Evolutionary conservation across 163 green algal species (phyloP), one percentile per base, ranked within the genome.

Genomic region (Scenedesmus sp.): DNA sequence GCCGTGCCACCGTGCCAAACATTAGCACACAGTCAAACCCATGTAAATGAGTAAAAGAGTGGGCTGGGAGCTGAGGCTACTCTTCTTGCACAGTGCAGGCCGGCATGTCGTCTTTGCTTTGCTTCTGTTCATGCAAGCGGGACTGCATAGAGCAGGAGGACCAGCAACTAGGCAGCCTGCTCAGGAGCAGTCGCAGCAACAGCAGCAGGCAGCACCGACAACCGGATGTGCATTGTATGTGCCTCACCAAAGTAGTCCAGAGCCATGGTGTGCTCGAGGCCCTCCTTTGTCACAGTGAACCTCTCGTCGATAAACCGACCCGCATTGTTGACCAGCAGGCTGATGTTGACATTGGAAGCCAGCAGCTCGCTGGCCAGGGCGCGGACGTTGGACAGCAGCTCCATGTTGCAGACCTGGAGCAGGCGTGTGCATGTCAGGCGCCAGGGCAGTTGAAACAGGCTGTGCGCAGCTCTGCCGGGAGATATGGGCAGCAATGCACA

Each of bases 251-350:
- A 90, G 44, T 90, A 90, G 72, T 90, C 85, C 1, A 84, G n/a
- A 33, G 85, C 85, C 10, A 90, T 30, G 70, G 87, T 87, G n/a
- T 91, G 87, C 73, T 91, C 73, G 43, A 91, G 35, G 40, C 76
- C 87, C 35, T 91, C 87, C 30, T 81, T 70, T 9, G 87, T 87
- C 33, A 81, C 5, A 15, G 24, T 37, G 37, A 87, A 91, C 35
- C 3, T 26, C 30, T 44, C 56, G 73, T 91, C 78, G 18, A 86
- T 44, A 56, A 80, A 91, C 33, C 79, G 73, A 53, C 86, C 61
- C 4, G 86, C 86, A 26, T 86, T 86, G 78, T 91, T 91, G 53
- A 91, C 44, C 20, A 91, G 86, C 24, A 91, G 40, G 76, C 37
- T 87, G 53, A 91, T 87, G 87, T 65, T 73, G 26, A 33, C 43